phyloP scores from a whole-genome alignment of 352 stramenopile genomes.

The Globisporangium camurandrum region DNA sequence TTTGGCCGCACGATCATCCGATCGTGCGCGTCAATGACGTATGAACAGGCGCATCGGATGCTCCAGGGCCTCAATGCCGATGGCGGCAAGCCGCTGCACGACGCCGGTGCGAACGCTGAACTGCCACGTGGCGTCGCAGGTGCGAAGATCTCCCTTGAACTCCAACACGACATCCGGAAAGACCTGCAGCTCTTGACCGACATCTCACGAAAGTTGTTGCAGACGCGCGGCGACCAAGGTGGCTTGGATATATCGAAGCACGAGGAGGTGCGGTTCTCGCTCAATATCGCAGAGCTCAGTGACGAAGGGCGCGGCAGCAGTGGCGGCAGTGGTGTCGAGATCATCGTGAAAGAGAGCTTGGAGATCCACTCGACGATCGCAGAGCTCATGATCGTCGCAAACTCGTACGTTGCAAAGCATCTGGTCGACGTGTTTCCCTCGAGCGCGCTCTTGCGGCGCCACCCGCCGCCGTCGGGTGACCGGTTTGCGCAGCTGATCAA shows the following conservation, averaged over 20 bases:
- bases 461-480: slow-evolving; percentile 69
- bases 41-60: slow-evolving; percentile 75
- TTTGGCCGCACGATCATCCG: slow-evolving; percentile 95
- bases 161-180: slow-evolving; percentile 44
- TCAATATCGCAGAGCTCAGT: slow-evolving; percentile 63
- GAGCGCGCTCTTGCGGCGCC: slow-evolving; percentile 80
- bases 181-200: slow-evolving; percentile 57
- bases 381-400: slow-evolving; percentile 93
- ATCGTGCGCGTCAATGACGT: slow-evolving; percentile 88
- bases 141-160: slow-evolving; percentile 40
- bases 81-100: slow-evolving; percentile 23
- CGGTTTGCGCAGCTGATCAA: slow-evolving; percentile 72
- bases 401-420: slow-evolving; percentile 79
- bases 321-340: slow-evolving; percentile 79
- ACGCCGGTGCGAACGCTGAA: slow-evolving; percentile 3
- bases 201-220: slow-evolving; percentile 54
- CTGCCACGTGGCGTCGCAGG: slow-evolving; percentile 44
- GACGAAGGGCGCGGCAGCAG: too few species aligned
- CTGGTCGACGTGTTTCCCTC: slow-evolving; percentile 79
- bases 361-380: slow-evolving; percentile 93
- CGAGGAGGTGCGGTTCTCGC: slow-evolving; percentile 79
- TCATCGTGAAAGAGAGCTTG: slow-evolving; percentile 86
- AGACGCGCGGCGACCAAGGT: slow-evolving; percentile 51
- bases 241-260: slow-evolving; percentile 76
- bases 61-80: slow-evolving; percentile 59